Conservation (phyloP, 305 asterid genomes). For the Fraxinus baroniana region DNA sequence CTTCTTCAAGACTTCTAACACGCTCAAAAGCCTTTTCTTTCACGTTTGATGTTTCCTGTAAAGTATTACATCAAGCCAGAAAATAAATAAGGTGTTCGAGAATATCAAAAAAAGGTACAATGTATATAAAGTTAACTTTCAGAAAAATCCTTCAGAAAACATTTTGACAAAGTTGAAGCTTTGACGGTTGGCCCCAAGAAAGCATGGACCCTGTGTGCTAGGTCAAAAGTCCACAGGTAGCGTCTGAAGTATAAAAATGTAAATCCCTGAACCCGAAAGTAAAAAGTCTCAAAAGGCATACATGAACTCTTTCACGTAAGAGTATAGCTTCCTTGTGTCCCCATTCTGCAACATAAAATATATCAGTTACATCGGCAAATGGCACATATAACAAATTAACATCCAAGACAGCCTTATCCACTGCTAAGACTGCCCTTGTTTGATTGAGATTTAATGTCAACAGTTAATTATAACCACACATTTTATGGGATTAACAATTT, state of each 20-base stretch:
- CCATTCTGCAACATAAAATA: slow-evolving; percentile 43
- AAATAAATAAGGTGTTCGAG: neutral
- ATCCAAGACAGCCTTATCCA: neutral
- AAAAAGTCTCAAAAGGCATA: slow-evolving; percentile 30
- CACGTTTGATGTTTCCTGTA: slow-evolving; percentile 53
- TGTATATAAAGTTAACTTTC: neutral
- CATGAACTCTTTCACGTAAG: slow-evolving; percentile 49
- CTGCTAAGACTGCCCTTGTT: neutral
- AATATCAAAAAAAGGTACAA: neutral
- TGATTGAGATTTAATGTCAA: neutral
- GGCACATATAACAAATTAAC: slow-evolving; percentile 10
- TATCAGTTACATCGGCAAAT: slow-evolving; percentile 7
- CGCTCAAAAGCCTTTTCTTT: slow-evolving; percentile 56
- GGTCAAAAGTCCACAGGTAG: neutral
- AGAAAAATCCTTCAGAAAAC: neutral
- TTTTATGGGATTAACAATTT: too few relatives aligned
- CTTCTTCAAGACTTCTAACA: slow-evolving; percentile 73
- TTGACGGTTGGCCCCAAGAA: slow-evolving; percentile 1
- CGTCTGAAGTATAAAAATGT: neutral
- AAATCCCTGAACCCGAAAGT: neutral
- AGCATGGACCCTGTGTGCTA: neutral
- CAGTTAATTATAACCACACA: neutral
- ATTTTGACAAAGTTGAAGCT: neutral
- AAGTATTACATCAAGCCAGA: slow-evolving; percentile 12
- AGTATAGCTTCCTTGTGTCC: slow-evolving; percentile 48